Conservation (phyloP, 352 stramenopile species). For the Pythium folliculosum region DNA sequence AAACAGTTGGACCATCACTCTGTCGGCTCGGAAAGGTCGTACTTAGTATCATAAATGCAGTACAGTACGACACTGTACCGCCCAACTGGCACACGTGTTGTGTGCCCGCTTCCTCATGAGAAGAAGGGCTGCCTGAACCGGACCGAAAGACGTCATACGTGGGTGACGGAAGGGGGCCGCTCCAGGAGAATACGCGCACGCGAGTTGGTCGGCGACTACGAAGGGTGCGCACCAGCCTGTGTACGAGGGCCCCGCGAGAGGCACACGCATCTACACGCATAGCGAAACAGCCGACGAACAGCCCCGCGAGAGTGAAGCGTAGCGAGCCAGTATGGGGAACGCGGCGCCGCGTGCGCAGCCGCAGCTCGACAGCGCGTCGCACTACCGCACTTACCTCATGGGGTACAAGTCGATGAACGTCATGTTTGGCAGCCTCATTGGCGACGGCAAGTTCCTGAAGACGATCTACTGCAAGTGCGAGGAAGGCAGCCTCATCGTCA, state of each 20-base stretch:
- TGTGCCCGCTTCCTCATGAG: neutral
- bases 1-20: slow-evolving; percentile 25
- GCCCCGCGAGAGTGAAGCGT: neutral
- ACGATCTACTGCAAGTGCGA: slow-evolving; percentile 87
- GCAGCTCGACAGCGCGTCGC: slow-evolving; percentile 79
- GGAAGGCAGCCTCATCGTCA: slow-evolving; percentile 82
- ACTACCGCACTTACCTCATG: slow-evolving; percentile 89
- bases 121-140: slow-evolving; percentile 2
- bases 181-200: neutral
- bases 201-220: neutral
- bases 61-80: neutral
- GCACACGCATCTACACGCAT: too few relatives aligned
- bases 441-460: slow-evolving; percentile 90
- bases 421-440: slow-evolving; percentile 85
- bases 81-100: neutral
- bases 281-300: neutral
- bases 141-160: neutral
- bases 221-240: neutral
- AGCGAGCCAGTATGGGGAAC: slow-evolving; percentile 62
- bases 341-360: slow-evolving; percentile 78
- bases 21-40: neutral
- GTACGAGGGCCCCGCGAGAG: neutral
- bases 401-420: slow-evolving; percentile 89
- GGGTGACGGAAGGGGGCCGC: neutral
- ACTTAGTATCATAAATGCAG: too few relatives aligned